Evolutionary conservation across 176 grass and related monocot genomes (phyloP).

Genomic region (Triticum timopheevii): DNA sequence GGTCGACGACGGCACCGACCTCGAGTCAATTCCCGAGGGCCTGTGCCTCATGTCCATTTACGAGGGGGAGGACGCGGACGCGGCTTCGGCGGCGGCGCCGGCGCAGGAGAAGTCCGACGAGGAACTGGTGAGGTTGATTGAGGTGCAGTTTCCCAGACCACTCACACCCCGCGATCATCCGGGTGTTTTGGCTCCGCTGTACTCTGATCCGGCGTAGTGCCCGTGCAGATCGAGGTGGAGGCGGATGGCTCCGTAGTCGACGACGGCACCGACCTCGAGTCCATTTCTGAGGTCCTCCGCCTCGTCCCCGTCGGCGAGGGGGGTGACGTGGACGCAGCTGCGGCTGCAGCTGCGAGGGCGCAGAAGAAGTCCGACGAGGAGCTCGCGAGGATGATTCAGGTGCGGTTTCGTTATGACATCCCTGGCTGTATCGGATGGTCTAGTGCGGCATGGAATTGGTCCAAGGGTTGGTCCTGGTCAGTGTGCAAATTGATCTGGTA

Average conservation of each 20-base stretch:
- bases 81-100: constrained; percentile 8
- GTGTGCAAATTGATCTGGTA: neutral
- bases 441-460: neutral
- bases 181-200: neutral
- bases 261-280: constrained; percentile 62
- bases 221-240: constrained; percentile 66
- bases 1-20: constrained; percentile 61
- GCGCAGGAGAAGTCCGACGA: constrained; percentile 67
- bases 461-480: neutral
- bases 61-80: neutral
- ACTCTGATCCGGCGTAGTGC: neutral
- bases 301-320: constrained; percentile 41
- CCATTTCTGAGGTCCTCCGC: constrained; percentile 50
- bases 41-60: constrained; percentile 57
- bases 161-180: neutral
- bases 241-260: constrained; percentile 49
- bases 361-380: constrained; percentile 73
- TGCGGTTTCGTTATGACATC: constrained; percentile 1
- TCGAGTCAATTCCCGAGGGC: constrained; percentile 52
- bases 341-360: constrained; percentile 23
- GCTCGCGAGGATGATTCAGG: constrained; percentile 76
- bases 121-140: constrained; percentile 67
- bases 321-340: neutral
- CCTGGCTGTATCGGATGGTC: neutral
- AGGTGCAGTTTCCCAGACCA: constrained; percentile 31